phyloP scores from a whole-genome alignment of 2,329 filamentous ascomycete genomes.

The Alternaria conjuncta region DNA sequence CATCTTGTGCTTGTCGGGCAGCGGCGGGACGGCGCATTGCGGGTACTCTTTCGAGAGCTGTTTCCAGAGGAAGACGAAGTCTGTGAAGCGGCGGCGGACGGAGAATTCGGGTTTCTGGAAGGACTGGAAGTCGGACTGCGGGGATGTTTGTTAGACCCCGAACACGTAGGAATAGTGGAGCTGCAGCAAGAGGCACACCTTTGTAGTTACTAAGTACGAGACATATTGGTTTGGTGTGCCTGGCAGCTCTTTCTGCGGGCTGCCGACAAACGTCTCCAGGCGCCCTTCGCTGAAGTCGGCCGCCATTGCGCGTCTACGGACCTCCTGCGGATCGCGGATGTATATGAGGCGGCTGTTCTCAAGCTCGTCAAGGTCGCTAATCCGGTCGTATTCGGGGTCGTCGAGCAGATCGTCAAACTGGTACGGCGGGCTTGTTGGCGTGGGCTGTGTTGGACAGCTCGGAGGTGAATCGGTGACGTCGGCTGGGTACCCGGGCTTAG shows the following conservation, averaged over 20 bases:
- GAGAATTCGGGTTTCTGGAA: constrained; percentile 82
- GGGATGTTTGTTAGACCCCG: constrained; percentile 16
- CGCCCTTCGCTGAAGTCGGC: constrained; percentile 64
- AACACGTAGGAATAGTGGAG: not conserved
- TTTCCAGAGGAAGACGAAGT: constrained; percentile 97
- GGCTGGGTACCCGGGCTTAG: constrained; percentile 6
- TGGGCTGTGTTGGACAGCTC: constrained; percentile 9
- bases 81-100: constrained; percentile 91
- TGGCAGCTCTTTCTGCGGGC: constrained; percentile 92
- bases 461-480: constrained; percentile 25
- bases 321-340: constrained; percentile 7
- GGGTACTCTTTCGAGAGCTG: constrained; percentile 86
- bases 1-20: constrained; percentile 99
- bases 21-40: constrained; percentile 87
- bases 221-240: constrained; percentile 97
- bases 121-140: constrained; percentile 87
- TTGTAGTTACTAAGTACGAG: constrained; percentile 90
- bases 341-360: constrained; percentile 4
- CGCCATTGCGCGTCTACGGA: constrained; percentile 37
- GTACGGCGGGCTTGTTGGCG: constrained; percentile 2
- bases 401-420: constrained; percentile 14
- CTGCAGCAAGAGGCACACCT: constrained; percentile 60
- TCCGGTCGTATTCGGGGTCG: constrained; percentile 21
- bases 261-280: constrained; percentile 81
- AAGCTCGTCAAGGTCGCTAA: constrained; percentile 19